Percentiles rank a stretch among this genome's conserved stretches.
phyloP scores from a whole-genome alignment of 2,329 filamentous ascomycete genomes.

The Monilinia fructigena region DNA sequence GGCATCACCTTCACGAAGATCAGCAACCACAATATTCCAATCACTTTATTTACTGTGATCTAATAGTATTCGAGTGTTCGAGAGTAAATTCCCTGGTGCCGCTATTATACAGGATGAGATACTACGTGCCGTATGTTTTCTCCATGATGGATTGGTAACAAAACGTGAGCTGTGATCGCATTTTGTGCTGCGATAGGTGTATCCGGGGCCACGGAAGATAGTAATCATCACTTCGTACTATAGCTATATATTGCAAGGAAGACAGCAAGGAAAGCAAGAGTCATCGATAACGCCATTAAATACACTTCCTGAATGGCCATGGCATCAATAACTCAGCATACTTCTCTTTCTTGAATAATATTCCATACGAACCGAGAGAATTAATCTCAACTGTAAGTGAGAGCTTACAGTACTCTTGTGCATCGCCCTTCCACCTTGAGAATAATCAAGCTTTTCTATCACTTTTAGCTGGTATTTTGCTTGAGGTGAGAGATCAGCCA shows the following conservation, averaged over 20 bases:
- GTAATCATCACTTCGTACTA: not conserved
- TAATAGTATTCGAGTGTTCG: not conserved
- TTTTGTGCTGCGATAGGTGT: not conserved
- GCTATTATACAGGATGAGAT: no score
- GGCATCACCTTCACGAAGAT: not conserved
- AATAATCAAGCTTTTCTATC: not conserved
- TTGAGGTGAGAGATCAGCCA: not conserved
- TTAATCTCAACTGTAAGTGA: no score
- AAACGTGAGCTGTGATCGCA: no score
- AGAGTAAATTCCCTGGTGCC: not conserved
- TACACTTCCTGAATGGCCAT: no score
- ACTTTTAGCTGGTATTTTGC: not conserved
- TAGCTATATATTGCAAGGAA: not conserved
- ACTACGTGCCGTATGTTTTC: no score
- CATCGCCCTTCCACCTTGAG: not conserved
- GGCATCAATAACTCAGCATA: not conserved
- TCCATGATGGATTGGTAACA: rapidly evolving
- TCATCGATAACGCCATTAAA: not conserved
- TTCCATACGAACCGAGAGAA: no score
- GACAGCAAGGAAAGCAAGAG: not conserved
- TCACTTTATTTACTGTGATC: not conserved
- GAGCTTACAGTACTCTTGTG: not conserved
- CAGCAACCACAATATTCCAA: no score
- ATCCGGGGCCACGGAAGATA: not conserved
- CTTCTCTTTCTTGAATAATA: not conserved